A percentile compares a stretch with the other conserved stretches of the same genome.
phyloP scores from a whole-genome alignment of 345 rosid species.

The Raphanus sativus region DNA sequence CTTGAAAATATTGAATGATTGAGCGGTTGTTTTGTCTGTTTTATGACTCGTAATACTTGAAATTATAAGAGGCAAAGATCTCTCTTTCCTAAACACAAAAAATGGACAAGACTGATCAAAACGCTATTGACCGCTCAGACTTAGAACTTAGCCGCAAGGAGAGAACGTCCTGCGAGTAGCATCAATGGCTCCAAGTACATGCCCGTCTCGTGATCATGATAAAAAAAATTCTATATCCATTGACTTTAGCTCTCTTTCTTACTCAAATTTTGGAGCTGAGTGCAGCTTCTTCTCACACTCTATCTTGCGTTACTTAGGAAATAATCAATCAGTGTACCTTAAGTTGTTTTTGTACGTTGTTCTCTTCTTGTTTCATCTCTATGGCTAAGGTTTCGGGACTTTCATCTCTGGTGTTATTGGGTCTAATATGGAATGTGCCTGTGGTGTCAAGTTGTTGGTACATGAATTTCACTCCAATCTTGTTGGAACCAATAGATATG shows the following conservation, averaged over 20 bases:
- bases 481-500: too few species aligned
- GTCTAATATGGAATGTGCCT: too few species aligned
- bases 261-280: slow-evolving; percentile 77
- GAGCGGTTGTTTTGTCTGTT: not conserved
- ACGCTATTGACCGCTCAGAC: too few species aligned
- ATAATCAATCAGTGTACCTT: slow-evolving; percentile 56
- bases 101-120: too few species aligned
- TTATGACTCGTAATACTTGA: too few species aligned
- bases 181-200: slow-evolving; percentile 57
- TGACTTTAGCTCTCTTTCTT: slow-evolving; percentile 71
- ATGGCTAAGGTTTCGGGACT: too few species aligned
- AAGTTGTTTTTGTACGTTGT: slow-evolving; percentile 37
- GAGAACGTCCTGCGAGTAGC: slow-evolving; percentile 51
- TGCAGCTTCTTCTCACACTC: slow-evolving; percentile 3
- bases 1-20: slow-evolving; percentile 18
- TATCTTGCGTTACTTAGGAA: slow-evolving; percentile 28
- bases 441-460: too few species aligned
- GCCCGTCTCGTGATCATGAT: slow-evolving; percentile 68
- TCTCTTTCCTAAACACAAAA: too few species aligned
- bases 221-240: slow-evolving; percentile 59
- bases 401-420: too few species aligned
- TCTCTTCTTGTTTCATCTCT: slow-evolving; percentile 42
- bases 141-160: slow-evolving; percentile 10
- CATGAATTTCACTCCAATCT: too few species aligned
- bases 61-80: too few species aligned